phyloP scores from a whole-genome alignment of 2,329 filamentous ascomycete genomes.

The Diplodia scrobiculata region DNA sequence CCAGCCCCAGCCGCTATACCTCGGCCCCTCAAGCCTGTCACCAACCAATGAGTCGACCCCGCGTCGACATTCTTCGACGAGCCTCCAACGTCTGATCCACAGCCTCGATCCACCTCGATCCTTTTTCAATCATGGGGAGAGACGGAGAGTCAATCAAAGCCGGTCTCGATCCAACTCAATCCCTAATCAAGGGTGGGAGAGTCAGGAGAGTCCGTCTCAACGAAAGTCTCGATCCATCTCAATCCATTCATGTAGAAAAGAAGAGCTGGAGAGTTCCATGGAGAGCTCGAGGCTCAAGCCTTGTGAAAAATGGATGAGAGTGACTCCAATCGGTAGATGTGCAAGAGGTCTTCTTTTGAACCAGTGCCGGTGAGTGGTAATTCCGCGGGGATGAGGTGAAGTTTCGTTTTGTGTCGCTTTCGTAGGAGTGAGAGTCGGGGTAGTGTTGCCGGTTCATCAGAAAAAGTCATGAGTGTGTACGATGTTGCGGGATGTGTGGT shows the following conservation, averaged over 20 bases:
- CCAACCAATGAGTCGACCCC: conserved; percentile 16
- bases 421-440: neutral
- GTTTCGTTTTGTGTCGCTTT: neutral
- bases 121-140: neutral
- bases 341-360: neutral
- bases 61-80: neutral
- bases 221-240: conserved; percentile 4
- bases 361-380: neutral
- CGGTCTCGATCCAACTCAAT: neutral
- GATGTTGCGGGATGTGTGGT: neutral
- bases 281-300: conserved; percentile 3
- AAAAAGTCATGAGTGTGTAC: neutral
- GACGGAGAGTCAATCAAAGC: neutral
- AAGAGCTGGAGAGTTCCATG: conserved; percentile 9
- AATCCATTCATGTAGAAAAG: conserved; percentile 2
- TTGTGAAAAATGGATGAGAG: neutral
- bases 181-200: neutral
- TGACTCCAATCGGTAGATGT: neutral
- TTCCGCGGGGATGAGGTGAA: neutral
- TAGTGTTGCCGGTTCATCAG: neutral
- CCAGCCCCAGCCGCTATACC: neutral
- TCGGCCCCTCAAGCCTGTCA: neutral
- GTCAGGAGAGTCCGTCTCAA: neutral
- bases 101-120: conserved; percentile 12
- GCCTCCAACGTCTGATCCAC: conserved; percentile 7